phyloP scores from a whole-genome alignment of 345 rosid genomes.

The Reutealis trisperma region DNA sequence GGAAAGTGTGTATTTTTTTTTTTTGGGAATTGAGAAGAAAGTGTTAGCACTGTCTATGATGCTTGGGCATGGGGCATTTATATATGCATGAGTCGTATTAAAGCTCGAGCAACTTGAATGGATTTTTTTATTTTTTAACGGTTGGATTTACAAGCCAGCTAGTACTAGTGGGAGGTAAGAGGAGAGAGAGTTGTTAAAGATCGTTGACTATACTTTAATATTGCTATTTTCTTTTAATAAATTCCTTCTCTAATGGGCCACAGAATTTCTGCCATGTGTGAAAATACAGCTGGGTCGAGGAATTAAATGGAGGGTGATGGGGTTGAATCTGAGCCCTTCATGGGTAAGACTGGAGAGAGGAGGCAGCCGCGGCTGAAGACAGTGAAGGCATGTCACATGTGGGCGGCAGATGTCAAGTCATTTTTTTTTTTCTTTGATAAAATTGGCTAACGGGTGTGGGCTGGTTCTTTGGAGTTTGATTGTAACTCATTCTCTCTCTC shows the following conservation, averaged over 20 bases:
- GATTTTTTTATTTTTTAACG: not conserved
- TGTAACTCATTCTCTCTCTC: too few species aligned
- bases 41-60: too few species aligned
- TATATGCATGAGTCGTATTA: not conserved
- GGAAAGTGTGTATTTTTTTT: too few species aligned
- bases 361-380: not conserved
- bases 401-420: slow-evolving; percentile 10
- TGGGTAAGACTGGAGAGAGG: not conserved
- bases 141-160: not conserved
- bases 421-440: not conserved
- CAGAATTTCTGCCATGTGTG: slow-evolving; percentile 11
- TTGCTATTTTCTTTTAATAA: not conserved
- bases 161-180: not conserved
- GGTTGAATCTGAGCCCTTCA: too few species aligned
- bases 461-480: too few species aligned
- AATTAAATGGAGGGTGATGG: not conserved
- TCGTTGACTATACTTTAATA: not conserved
- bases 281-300: too few species aligned
- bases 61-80: too few species aligned
- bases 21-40: too few species aligned
- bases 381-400: not conserved
- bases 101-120: slow-evolving; percentile 8
- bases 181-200: not conserved
- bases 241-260: not conserved
- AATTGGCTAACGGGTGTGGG: too few species aligned